Conservation (phyloP, 2,329 filamentous ascomycete genomes). For the Ophiostoma australiae region DNA sequence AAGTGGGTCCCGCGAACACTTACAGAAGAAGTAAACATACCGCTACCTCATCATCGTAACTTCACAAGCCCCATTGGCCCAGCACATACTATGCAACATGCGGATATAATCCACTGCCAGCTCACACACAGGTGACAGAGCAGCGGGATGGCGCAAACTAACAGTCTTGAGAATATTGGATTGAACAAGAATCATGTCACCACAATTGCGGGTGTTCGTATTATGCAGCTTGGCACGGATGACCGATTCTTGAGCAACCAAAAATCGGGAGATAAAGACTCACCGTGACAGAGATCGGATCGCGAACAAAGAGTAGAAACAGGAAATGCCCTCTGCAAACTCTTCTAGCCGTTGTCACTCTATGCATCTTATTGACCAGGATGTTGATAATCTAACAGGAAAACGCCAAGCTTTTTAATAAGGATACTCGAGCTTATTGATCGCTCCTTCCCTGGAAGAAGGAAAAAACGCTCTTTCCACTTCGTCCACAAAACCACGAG, state of each 20-base stretch:
- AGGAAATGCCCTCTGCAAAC: slow-evolving; percentile 1
- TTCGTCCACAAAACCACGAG: slow-evolving; percentile 20
- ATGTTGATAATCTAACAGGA: slow-evolving; percentile 1
- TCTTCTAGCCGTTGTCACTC: not conserved
- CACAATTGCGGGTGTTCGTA: not conserved
- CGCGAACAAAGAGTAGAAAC: not conserved
- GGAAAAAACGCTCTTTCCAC: not conserved
- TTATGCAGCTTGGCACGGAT: not conserved
- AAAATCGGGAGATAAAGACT: not conserved
- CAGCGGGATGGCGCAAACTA: not conserved
- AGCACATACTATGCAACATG: not conserved
- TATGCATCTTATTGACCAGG: not conserved
- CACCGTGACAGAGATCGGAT: not conserved
- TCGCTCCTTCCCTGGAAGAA: not conserved
- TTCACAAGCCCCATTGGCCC: slow-evolving; percentile 4
- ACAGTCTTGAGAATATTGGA: not conserved
- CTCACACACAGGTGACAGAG: slow-evolving; percentile 4
- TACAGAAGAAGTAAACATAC: slow-evolving; percentile 9
- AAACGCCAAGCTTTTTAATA: not conserved
- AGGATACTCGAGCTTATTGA: slow-evolving; percentile 5
- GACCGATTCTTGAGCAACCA: not conserved
- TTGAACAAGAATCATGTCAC: not conserved
- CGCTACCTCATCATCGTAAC: not conserved
- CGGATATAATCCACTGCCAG: not conserved
- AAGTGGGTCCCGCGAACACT: not conserved